phyloP scores from a whole-genome alignment of 169 alveolate genomes.

The Plasmodium falciparum region DNA sequence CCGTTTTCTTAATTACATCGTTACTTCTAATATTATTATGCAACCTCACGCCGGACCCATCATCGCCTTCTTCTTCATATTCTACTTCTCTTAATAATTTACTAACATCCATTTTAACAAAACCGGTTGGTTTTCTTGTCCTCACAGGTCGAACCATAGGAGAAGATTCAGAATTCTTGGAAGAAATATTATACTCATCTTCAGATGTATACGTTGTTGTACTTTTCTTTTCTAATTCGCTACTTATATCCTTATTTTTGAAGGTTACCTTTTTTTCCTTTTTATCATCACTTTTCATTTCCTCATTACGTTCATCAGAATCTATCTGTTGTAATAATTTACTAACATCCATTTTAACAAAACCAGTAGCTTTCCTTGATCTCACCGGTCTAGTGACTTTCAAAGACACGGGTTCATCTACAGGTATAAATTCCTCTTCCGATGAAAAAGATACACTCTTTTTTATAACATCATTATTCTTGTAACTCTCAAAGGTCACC shows the following conservation, averaged over 20 bases:
- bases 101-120: constrained; percentile 53
- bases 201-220: not conserved
- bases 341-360: constrained; percentile 44
- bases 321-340: constrained; percentile 41
- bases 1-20: constrained; percentile 22
- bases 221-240: not conserved
- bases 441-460: constrained; percentile 37
- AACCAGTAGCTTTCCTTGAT: constrained; percentile 64
- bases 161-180: not conserved
- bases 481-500: not conserved
- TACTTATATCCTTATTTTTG: not conserved
- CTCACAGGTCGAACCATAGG: constrained; percentile 13
- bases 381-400: constrained; percentile 31
- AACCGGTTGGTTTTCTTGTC: constrained; percentile 50
- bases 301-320: constrained; percentile 22
- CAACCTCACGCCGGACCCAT: too few relatives aligned
- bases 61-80: too few relatives aligned
- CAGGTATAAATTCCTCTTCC: constrained; percentile 8
- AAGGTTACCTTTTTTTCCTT: not conserved
- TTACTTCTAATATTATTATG: not conserved
- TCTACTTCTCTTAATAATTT: constrained; percentile 31
- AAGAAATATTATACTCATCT: constrained; percentile 7
- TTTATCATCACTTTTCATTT: not conserved
- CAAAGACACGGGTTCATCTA: not conserved
- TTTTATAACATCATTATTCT: not conserved